Conservation (phyloP, 2,329 filamentous ascomycete species). For the Talaromyces sp. region DNA sequence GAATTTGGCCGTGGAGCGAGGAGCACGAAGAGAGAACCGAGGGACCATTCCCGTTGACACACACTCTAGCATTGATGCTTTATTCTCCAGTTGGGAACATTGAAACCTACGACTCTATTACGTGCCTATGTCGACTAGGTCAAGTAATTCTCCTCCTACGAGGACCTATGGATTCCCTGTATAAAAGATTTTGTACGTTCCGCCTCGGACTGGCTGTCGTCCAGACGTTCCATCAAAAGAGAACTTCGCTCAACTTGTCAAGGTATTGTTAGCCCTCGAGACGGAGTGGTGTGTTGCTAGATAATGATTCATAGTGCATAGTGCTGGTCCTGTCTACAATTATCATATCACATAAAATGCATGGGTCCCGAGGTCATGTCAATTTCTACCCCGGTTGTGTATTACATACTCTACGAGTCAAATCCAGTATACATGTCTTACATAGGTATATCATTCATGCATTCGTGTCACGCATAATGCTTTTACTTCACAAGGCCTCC, state of each 20-base stretch:
- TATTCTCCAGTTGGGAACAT: background rate
- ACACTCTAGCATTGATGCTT: background rate
- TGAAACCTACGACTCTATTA: background rate
- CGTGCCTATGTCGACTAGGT: background rate
- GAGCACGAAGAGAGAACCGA: background rate
- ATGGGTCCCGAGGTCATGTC: background rate
- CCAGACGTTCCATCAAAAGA: background rate
- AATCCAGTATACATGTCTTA: background rate
- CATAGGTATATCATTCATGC: background rate
- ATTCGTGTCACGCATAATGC: conserved; percentile 1
- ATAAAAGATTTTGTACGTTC: no score
- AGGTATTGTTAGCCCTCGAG: no score
- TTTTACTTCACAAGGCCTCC: conserved; percentile 9
- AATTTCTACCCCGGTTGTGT: background rate
- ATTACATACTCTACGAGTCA: background rate
- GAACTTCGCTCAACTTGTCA: no score
- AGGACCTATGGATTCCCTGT: no score
- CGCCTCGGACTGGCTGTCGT: background rate
- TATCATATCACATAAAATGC: background rate
- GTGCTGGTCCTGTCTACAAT: background rate
- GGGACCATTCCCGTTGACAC: background rate
- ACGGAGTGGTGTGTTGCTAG: no score
- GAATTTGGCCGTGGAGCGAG: background rate
- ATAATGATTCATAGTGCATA: no score
- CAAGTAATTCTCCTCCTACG: no score